Evolutionary conservation across 345 rosid genomes (phyloP).

Genomic region (Rubroshorea leprosula): DNA sequence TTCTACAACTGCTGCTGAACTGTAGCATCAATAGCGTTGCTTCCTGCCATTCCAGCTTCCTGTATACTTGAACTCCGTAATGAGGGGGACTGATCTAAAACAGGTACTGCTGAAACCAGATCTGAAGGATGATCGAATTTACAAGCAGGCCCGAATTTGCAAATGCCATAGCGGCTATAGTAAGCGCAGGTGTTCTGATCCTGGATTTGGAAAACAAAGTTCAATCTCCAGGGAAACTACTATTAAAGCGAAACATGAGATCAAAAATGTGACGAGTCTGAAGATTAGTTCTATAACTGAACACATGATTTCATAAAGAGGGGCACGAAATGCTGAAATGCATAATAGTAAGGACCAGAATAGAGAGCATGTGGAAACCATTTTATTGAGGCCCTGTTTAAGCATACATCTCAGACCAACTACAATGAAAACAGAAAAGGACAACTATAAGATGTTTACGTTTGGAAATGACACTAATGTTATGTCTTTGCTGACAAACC

Average conservation of each 20-base stretch:
- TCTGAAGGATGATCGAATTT: constrained; percentile 55
- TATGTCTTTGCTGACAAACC: too few species aligned
- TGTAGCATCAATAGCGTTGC: constrained; percentile 23
- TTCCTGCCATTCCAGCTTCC: constrained; percentile 22
- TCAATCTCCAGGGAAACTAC: not conserved
- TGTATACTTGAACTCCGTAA: constrained; percentile 22
- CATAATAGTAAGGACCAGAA: not conserved
- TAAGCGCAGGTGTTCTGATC: constrained; percentile 67
- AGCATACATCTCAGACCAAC: not conserved
- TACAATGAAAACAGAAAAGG: not conserved
- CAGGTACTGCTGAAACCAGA: constrained; percentile 30
- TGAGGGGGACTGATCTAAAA: constrained; percentile 19
- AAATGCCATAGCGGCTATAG: constrained; percentile 89
- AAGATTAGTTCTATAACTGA: not conserved
- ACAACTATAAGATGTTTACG: not conserved
- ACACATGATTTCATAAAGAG: not conserved
- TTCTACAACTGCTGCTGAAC: constrained; percentile 33
- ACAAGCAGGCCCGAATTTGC: constrained; percentile 96
- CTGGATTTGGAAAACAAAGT: constrained; percentile 29
- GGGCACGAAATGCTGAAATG: constrained; percentile 3
- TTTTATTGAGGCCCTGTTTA: not conserved
- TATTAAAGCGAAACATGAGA: not conserved
- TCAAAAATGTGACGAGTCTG: not conserved
- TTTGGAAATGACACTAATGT: too few species aligned
- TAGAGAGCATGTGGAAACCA: not conserved